These are phyloP conservation scores for Triangularia setosa DNA, from an alignment of 2,329 filamentous ascomycete genomes.

Conservation along the genomic window DNA sequence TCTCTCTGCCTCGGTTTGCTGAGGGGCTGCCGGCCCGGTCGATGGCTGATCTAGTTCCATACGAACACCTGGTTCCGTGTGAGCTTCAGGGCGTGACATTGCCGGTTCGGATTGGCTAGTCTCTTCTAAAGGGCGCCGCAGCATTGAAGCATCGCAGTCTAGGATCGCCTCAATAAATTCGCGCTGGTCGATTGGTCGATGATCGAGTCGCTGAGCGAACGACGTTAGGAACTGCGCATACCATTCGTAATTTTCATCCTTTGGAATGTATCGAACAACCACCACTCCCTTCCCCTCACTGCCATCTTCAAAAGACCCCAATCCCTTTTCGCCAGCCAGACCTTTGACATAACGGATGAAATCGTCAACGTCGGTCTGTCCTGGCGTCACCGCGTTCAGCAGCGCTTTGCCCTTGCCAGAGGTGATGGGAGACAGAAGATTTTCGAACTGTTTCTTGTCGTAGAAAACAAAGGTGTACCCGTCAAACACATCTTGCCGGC, in stretches of 20 bases:
- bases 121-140: slow-evolving; percentile 65
- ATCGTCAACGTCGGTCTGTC: slow-evolving; percentile 66
- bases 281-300: slow-evolving; percentile 69
- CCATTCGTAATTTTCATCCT: slow-evolving; percentile 58
- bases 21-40: slow-evolving; percentile 8
- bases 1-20: slow-evolving; percentile 23
- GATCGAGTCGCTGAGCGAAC: slow-evolving; percentile 69
- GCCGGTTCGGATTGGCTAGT: slow-evolving; percentile 33
- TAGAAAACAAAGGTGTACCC: slow-evolving; percentile 89
- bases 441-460: slow-evolving; percentile 69
- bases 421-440: slow-evolving; percentile 68
- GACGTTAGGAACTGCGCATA: slow-evolving; percentile 63
- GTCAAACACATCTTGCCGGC: slow-evolving; percentile 69
- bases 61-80: slow-evolving; percentile 2
- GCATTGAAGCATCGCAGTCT: slow-evolving; percentile 66
- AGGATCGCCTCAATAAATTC: slow-evolving; percentile 91
- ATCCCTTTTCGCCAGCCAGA: slow-evolving; percentile 68
- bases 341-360: slow-evolving; percentile 74
- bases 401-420: slow-evolving; percentile 81
- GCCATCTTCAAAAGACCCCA: slow-evolving; percentile 60
- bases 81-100: slow-evolving; percentile 6
- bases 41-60: slow-evolving; percentile 29
- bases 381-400: slow-evolving; percentile 56
- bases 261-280: slow-evolving; percentile 67
- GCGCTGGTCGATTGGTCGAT: slow-evolving; percentile 80